Evolutionary conservation across 805 yeast species (phyloP).

Genomic region (Maudiozyma turicensis): DNA sequence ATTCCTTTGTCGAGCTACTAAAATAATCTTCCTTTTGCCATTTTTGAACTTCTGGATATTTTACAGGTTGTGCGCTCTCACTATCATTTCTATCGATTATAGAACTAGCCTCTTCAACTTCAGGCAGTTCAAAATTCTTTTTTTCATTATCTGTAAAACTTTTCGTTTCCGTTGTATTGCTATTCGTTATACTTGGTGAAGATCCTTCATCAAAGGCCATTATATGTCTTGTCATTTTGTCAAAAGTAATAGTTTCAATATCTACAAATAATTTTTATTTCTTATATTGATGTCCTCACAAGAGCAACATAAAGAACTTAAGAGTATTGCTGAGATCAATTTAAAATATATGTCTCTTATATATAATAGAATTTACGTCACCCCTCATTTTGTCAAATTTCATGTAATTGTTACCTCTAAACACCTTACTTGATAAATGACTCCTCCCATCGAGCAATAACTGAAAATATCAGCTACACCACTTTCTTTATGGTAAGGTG

Average conservation of each 20-base stretch:
- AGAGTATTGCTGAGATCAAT: too few relatives aligned
- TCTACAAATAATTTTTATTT: too few relatives aligned
- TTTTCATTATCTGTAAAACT: not conserved
- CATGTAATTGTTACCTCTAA: too few relatives aligned
- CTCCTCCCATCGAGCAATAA: too few relatives aligned
- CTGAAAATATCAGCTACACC: not conserved
- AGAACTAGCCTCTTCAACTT: not conserved
- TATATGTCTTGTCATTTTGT: not conserved
- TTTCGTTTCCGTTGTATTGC: not conserved
- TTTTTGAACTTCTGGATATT: constrained; percentile 1
- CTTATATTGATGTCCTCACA: too few relatives aligned
- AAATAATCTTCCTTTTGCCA: constrained; percentile 18
- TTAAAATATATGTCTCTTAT: too few relatives aligned
- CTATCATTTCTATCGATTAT: not conserved
- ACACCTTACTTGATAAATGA: too few relatives aligned
- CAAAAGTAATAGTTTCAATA: not conserved
- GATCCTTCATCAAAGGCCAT: not conserved
- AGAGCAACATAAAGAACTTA: too few relatives aligned
- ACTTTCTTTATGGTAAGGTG: not conserved
- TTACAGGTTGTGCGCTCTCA: not conserved
- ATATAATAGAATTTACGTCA: too few relatives aligned
- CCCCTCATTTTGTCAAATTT: too few relatives aligned
- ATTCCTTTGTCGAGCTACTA: constrained; percentile 16
- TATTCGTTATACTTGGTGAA: not conserved
- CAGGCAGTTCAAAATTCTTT: not conserved